These are phyloP conservation scores for Cydonia oblonga DNA, from an alignment of 331 rosid genomes.

Conservation along the genomic window DNA sequence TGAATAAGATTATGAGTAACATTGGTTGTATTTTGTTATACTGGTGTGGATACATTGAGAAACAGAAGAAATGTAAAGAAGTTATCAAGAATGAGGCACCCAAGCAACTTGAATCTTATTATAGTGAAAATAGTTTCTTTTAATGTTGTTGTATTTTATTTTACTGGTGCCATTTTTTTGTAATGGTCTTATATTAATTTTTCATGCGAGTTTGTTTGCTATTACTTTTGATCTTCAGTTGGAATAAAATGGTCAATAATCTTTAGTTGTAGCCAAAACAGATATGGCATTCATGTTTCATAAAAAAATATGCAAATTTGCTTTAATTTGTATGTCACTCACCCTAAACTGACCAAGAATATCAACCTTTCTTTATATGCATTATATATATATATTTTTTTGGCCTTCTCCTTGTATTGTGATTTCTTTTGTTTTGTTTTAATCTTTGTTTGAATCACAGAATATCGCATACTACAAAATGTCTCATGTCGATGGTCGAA, in stretches of 20 bases:
- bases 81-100: neutral
- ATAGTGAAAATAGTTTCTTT: neutral
- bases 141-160: neutral
- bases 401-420: conserved; percentile 1
- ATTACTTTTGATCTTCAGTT: neutral
- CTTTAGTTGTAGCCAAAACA: neutral
- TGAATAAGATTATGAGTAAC: neutral
- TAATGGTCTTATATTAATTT: neutral
- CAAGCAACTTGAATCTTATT: neutral
- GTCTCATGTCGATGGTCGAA: conserved; percentile 94
- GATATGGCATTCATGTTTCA: neutral
- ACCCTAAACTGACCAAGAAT: neutral
- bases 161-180: neutral
- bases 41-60: neutral
- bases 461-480: conserved; percentile 92
- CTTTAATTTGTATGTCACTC: neutral
- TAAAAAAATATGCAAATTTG: neutral
- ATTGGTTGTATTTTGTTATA: neutral
- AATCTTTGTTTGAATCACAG: conserved; percentile 44
- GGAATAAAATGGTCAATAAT: neutral
- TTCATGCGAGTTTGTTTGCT: neutral
- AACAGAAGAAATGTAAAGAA: neutral
- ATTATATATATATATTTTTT: neutral
- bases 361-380: neutral
- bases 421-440: conserved; percentile 3